phyloP scores from a whole-genome alignment of 2,329 filamentous ascomycete genomes.

The Beauveria asiatica region DNA sequence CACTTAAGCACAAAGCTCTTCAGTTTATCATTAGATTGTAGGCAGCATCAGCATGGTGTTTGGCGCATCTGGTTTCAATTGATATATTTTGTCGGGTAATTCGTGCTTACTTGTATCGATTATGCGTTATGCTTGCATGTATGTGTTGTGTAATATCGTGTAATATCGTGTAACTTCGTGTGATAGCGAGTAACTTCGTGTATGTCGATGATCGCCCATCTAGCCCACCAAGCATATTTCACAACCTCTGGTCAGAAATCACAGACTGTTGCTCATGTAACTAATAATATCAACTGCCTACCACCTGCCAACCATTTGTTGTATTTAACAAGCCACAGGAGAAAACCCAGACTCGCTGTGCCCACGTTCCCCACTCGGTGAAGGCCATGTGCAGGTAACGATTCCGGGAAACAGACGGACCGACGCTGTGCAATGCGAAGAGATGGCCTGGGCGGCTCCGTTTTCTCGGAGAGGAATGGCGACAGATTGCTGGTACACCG shows the following conservation, averaged over 20 bases:
- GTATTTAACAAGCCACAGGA: neutral
- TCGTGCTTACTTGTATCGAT: neutral
- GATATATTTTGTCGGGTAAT: neutral
- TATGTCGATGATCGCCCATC: neutral
- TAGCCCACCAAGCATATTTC: neutral
- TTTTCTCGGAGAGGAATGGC: neutral
- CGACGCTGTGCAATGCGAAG: neutral
- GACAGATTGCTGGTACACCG: neutral
- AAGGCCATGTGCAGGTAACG: slow-evolving; percentile 1
- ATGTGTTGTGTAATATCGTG: neutral
- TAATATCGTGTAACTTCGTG: too few species aligned
- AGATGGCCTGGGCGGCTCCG: neutral
- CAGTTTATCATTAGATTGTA: slow-evolving; percentile 7
- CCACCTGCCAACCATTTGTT: neutral
- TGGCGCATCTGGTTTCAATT: slow-evolving; percentile 5
- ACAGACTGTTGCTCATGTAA: neutral
- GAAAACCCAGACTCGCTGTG: neutral
- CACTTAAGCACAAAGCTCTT: neutral
- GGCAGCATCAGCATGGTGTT: slow-evolving; percentile 9
- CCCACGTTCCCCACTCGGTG: slow-evolving; percentile 9
- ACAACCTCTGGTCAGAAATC: neutral
- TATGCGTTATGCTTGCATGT: neutral
- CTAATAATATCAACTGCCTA: neutral
- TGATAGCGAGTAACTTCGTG: neutral
- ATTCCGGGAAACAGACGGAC: neutral